phyloP scores from a whole-genome alignment of 164 flowering plant species.

The Houttuynia cordata region DNA sequence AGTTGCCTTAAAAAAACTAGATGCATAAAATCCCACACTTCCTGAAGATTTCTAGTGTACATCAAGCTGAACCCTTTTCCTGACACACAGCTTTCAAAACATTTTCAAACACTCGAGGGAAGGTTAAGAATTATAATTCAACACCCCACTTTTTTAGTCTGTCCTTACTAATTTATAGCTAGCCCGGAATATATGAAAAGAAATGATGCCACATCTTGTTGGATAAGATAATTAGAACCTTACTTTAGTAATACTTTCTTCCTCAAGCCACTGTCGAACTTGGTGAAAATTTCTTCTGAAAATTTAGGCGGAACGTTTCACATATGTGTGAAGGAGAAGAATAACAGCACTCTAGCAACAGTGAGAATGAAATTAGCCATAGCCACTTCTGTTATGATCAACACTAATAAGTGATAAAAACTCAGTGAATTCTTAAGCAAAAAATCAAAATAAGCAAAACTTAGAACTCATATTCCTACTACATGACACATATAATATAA shows the following conservation, averaged over 20 bases:
- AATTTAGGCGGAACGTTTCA: slow-evolving; percentile 63
- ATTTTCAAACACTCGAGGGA: not conserved
- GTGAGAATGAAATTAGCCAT: slow-evolving; percentile 75
- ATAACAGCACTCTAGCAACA: slow-evolving; percentile 78
- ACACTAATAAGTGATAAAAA: too few species aligned
- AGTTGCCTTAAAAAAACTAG: too few species aligned
- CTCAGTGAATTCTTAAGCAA: too few species aligned
- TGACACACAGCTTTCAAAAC: not conserved
- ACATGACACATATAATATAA: too few species aligned
- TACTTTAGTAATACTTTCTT: slow-evolving; percentile 73
- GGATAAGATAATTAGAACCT: not conserved
- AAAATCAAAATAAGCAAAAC: too few species aligned
- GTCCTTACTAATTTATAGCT: too few species aligned
- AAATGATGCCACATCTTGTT: not conserved
- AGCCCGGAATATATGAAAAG: not conserved
- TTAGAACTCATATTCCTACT: too few species aligned
- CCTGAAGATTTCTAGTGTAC: too few species aligned
- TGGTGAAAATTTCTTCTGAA: slow-evolving; percentile 71
- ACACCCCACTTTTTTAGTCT: too few species aligned
- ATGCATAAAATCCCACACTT: too few species aligned
- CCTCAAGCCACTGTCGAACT: slow-evolving; percentile 72
- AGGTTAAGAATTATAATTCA: not conserved
- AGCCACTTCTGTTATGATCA: slow-evolving; percentile 28
- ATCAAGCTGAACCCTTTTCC: not conserved
- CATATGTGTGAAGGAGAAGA: slow-evolving; percentile 66